Base-by-base conservation (phyloP, 1,284 basidiomycete species). In the Malassezia restricta region DNA sequence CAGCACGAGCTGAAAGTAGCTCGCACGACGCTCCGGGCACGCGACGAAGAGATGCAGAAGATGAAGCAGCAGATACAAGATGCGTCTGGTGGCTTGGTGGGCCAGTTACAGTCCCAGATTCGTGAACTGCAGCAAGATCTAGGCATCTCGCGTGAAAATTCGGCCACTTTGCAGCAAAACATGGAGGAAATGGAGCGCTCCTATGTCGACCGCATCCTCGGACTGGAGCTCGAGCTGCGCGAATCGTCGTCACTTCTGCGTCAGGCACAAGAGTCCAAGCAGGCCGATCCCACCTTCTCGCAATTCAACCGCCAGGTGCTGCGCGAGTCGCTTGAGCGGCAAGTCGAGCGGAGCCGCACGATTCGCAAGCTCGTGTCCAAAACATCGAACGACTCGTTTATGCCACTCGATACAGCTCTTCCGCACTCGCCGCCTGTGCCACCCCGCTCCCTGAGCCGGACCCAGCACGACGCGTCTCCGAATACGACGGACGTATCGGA, bases 161-260 rank as follows among this genome's bases (percentile, higher is more conserved):
- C 81, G 17, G 49, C 59, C 3, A 65, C 68, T 3, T 54, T 71
- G 1, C 65, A 75, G 44, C 55, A 54, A 3, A 85, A 90, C 69
- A 77, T 95, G 61, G 83, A 82, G 56, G 80, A 81, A 43, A 87
- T 92, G 77, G 86, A 84, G 68, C 75, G 76, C 31, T 82, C 81
- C 9, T 92, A 92, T 68, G 86, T 92, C 66, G 85, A 89, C 57
- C 83, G 84, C 57, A 87, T 95, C 52, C 79, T 81, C 1, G 86
- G 89, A 69, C 81, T 95, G 14, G 89, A 95, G 71, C 79, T 85
- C 6, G 87, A 94, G 77, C 91, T 92, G 57, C 82, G 87, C 77
- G 91, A 95, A 74, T 75, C 95, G 15, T 95, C 92, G 77, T 82
- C 87, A 42, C 81, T 85, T 59, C 81, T 83, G 49, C 81, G 85